Evolutionary conservation across 306 rosid genomes (phyloP).

Genomic region (Vigna unguiculata): DNA sequence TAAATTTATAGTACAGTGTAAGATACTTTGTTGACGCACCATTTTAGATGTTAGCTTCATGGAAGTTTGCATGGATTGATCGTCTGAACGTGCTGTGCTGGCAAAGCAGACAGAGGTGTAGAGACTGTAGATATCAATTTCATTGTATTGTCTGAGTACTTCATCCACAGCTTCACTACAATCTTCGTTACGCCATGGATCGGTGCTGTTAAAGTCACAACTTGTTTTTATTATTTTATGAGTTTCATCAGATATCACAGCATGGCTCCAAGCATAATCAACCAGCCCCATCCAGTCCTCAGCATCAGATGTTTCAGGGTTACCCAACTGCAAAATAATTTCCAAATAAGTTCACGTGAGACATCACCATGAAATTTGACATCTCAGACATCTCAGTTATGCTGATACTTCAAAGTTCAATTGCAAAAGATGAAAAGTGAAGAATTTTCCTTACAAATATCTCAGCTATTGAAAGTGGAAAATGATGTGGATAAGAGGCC

Average conservation of each 20-base stretch:
- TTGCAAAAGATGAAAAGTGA: not conserved
- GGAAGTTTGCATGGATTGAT: constrained; percentile 43
- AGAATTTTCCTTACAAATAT: constrained; percentile 41
- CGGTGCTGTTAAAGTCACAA: constrained; percentile 77
- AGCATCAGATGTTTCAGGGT: constrained; percentile 90
- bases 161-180: constrained; percentile 73
- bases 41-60: constrained; percentile 70
- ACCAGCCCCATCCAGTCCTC: constrained; percentile 92
- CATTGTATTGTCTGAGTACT: constrained; percentile 67
- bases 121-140: constrained; percentile 89
- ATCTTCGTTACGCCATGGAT: constrained; percentile 73
- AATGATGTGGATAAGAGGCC: constrained; percentile 41
- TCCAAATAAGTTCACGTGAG: too few relatives aligned
- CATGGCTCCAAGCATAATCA: constrained; percentile 99
- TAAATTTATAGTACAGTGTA: not conserved
- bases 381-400: too few relatives aligned
- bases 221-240: constrained; percentile 59
- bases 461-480: constrained; percentile 41
- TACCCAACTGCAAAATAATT: constrained; percentile 64
- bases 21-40: constrained; percentile 43
- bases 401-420: too few relatives aligned
- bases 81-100: constrained; percentile 58
- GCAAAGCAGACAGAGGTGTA: constrained; percentile 80
- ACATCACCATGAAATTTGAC: too few relatives aligned
- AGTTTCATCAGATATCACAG: constrained; percentile 91